phyloP scores from a whole-genome alignment of 306 rosid species.

The Prunus davidiana region DNA sequence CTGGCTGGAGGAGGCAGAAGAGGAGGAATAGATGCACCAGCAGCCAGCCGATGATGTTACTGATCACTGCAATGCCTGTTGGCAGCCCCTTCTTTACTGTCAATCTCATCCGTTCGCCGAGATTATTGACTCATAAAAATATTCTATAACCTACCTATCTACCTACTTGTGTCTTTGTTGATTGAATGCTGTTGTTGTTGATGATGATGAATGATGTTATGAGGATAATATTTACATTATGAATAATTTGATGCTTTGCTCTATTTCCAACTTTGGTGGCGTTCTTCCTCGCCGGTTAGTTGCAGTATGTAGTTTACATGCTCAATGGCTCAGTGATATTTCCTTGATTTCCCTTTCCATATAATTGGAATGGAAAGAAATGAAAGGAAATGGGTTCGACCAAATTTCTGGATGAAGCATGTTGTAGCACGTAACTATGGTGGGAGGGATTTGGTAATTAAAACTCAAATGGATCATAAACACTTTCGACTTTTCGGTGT shows the following conservation, averaged over 20 bases:
- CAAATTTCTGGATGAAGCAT: too few relatives aligned
- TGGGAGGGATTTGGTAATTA: too few relatives aligned
- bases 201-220: not conserved
- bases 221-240: not conserved
- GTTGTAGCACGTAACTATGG: too few relatives aligned
- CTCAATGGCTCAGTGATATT: too few relatives aligned
- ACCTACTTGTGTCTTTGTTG: not conserved
- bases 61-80: not conserved
- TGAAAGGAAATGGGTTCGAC: too few relatives aligned
- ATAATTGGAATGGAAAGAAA: too few relatives aligned
- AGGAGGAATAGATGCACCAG: constrained; percentile 60
- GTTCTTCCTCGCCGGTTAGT: too few relatives aligned
- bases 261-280: not conserved
- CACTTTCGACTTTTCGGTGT: too few relatives aligned
- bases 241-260: not conserved
- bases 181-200: not conserved
- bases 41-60: constrained; percentile 5
- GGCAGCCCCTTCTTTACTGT: not conserved
- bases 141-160: not conserved
- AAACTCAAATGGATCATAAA: too few relatives aligned
- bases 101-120: constrained; percentile 9
- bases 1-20: constrained; percentile 99
- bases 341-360: too few relatives aligned
- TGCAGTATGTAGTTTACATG: too few relatives aligned
- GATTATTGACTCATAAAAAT: constrained; percentile 28